A percentile compares a stretch with the other conserved stretches of the same genome.
These are phyloP conservation scores for Debaryomyces subglobosus DNA, from an alignment of 1,139 yeast species.

Conservation along the genomic window DNA sequence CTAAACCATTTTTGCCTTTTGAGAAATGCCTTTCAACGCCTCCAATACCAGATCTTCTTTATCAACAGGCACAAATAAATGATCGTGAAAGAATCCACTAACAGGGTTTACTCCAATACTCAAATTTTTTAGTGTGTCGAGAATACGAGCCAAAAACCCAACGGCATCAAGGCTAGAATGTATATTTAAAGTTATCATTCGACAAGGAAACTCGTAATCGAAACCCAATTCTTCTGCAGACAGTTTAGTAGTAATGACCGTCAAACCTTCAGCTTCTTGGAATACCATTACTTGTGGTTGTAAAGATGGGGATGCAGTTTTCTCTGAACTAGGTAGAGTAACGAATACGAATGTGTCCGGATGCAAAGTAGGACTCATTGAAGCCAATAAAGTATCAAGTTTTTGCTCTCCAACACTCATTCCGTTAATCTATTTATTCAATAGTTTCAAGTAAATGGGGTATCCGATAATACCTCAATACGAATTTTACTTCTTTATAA, in stretches of 20 bases:
- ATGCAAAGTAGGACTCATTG: constrained; percentile 3
- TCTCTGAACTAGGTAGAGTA: constrained; percentile 1
- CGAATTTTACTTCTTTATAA: neutral
- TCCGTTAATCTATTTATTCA: neutral
- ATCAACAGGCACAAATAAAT: neutral
- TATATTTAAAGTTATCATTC: constrained; percentile 3
- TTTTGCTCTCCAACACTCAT: constrained; percentile 2
- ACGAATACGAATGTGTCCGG: constrained; percentile 3
- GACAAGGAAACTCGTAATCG: constrained; percentile 1
- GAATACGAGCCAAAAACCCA: constrained; percentile 4
- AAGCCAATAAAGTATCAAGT: constrained; percentile 1
- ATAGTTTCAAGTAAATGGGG: neutral
- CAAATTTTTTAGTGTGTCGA: neutral
- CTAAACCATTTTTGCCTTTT: neutral
- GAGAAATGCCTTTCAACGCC: neutral
- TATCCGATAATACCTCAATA: no score
- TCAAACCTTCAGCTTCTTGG: constrained; percentile 4
- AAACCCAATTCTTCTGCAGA: constrained; percentile 10
- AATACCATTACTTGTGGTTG: constrained; percentile 1
- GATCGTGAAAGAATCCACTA: constrained; percentile 1
- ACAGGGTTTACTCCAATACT: neutral
- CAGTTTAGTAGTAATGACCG: neutral
- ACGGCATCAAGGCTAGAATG: constrained; percentile 5
- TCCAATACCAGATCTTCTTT: neutral
- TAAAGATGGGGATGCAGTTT: neutral